Evolutionary conservation across 106 monocot species (phyloP), one percentile per base, ranked within the genome.

Genomic region (Dioscorea dumetorum): DNA sequence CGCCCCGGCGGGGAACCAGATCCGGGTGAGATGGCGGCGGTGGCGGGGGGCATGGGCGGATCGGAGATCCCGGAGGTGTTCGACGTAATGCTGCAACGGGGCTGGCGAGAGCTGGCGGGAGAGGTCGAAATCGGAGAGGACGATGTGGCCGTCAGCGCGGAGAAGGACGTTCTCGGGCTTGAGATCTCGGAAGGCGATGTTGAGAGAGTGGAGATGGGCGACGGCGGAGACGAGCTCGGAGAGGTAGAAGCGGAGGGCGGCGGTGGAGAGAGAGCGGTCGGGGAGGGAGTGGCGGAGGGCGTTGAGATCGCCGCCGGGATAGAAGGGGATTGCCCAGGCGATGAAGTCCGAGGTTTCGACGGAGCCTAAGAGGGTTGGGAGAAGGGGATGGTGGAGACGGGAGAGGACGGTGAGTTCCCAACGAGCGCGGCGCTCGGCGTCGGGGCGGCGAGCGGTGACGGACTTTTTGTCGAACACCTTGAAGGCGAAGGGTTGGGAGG

Each of bases 81-180:
- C 17, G 66, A 15, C 13, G 67, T 7, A 0, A 77, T 33, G 7
- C 73, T 22, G 12, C 61, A 24, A 9, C 31, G 18, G 50, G 22
- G 11, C 20, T 11, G 48, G 10, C 60, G 83, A 53, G 58, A 95
- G 85, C 32, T 80, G 57, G 21, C 88, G 80, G 49, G 91, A 95
- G 63, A 95, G 95, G 50, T 95, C 95, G 82, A 95, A 95, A 68
- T 95, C 95, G 24, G 95, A 82, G 74, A 95, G 88, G 20, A 82
- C 69, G 64, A 95, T 22, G 70, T 95, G 95, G 48, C 95, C 95
- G 64, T 79, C 68, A n/a, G 70, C 48, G 33, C 78, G 75, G 78
- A 95, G 22, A 61, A 95, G 85, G 72, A 95, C 62, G 73, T 95
- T 95, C 80, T 95, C 95, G 14, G 95, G 95, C 77, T 95, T 95